These are phyloP conservation scores for Pugionium cornutum DNA, from an alignment of 345 rosid species.

Conservation along the genomic window DNA sequence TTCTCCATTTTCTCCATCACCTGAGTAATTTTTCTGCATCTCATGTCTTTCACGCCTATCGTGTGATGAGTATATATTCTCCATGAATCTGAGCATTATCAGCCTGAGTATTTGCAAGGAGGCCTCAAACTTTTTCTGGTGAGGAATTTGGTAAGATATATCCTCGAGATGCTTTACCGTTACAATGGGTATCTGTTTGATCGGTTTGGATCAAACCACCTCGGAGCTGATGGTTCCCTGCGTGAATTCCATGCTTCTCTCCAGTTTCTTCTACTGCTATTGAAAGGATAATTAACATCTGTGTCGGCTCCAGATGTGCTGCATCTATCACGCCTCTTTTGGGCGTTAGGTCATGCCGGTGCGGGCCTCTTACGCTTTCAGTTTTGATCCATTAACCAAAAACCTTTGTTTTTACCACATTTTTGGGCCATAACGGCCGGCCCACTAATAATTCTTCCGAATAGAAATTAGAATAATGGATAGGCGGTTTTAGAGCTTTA, in stretches of 20 bases:
- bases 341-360: slow-evolving; percentile 34
- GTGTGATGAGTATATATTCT: slow-evolving; percentile 15
- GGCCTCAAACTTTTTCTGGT: slow-evolving; percentile 25
- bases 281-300: neutral
- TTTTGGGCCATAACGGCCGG: too few relatives aligned
- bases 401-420: too few relatives aligned
- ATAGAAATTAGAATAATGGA: too few relatives aligned
- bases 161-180: slow-evolving; percentile 19
- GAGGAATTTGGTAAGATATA: slow-evolving; percentile 26
- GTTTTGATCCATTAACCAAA: too few relatives aligned
- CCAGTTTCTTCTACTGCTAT: slow-evolving; percentile 24
- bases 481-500: too few relatives aligned
- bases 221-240: slow-evolving; percentile 39
- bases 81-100: slow-evolving; percentile 15
- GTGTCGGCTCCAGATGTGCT: slow-evolving; percentile 48
- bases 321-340: slow-evolving; percentile 60
- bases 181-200: slow-evolving; percentile 51
- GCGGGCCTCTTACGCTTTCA: too few relatives aligned
- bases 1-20: slow-evolving; percentile 12
- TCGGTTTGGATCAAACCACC: slow-evolving; percentile 44
- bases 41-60: neutral
- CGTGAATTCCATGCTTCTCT: slow-evolving; percentile 55
- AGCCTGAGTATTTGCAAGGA: slow-evolving; percentile 26
- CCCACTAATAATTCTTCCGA: too few relatives aligned
- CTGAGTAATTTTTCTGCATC: slow-evolving; percentile 18